Base-by-base conservation (phyloP, 345 rosid species). In the Boechera retrofracta region DNA sequence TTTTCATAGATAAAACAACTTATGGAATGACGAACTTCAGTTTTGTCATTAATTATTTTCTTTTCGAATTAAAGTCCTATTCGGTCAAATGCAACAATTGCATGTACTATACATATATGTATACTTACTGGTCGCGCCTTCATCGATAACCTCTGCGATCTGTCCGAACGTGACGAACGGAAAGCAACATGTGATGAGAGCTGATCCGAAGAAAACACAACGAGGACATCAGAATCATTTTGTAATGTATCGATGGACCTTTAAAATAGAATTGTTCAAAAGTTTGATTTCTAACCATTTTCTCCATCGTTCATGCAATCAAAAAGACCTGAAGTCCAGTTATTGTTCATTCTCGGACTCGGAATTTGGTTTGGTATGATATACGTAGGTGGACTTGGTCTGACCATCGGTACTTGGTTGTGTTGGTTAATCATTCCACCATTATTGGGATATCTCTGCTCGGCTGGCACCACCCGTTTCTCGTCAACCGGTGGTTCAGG, bases 241-340 rank as follows among this genome's bases (percentile, higher is more conserved):
- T 42, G 33, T 44, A 59, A 32, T 21, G 24, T 44, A 58, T 31
- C 1, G 26, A 11, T 32, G 16, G 3, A 15, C 3, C 1, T 0
- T 13, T 3, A 21, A 32, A 31, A 45, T 7, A 28, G 15, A 42
- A 26, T 35, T 4, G 35, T 24, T 18, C 4, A 16, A 29, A 36
- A 18, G 29, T 2, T 28, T 28, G 29, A 28, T 28, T 0, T 41
- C 74, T 73, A 52, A 89, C 97, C 85, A 72, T 87, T 91, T 68
- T 21, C 67, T 5, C 84, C 87, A 47, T 91, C 94, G 13, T 91
- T 86, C 89, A 90, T 78, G 86, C 89, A 88, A 78, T 90, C 90
- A 68, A 86, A 88, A 5, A 90, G 79, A 7, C 88, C 89, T 48
- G 85, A 83, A 52, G 26, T 82, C 96, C 96, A 90, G 35, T 78